Evolutionary conservation across 2,329 filamentous ascomycete species (phyloP), one percentile per base, ranked within the genome.

Genomic region (Volutella citrinella): DNA sequence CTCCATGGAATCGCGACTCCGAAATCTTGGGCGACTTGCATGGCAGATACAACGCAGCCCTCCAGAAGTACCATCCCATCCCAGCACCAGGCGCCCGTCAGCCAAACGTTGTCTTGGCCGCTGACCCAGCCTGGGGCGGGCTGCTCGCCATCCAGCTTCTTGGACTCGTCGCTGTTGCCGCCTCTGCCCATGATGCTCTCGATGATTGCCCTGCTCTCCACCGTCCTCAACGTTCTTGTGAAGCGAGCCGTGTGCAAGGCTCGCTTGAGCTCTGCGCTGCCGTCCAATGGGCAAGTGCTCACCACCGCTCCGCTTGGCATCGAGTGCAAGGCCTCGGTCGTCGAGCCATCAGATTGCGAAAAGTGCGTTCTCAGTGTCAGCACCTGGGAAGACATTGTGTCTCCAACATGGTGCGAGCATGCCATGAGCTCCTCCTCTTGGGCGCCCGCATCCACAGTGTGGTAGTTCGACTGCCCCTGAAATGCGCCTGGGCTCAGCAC

Each of bases 41-140:
- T 74, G 2, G 77, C 75, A 7, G 76, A 80, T 3, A 76, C 64
- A 4, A 80, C 61, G 35, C 77, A 82, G 3, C 78, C 78, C 51
- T 80, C 77, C 5, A 81, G 53, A 12, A 81, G 45, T 2, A 81
- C 75, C 75, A 81, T 76, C 4, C 77, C 77, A 51, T 81, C 77
- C 76, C 76, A 80, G 45, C 76, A 81, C 78, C 76, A 81, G 0
- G 74, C 72, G 6, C 77, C 77, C 1, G 67, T 64, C 10, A 80
- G 48, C 65, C 69, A 80, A 0, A 81, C 68, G 24, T 68, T 65
- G 7, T 66, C 64, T 30, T 75, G 60, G 0, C 76, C 76, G 37
- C 76, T 80, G 7, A 54, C 62, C 74, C 76, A 80, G 5, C 23
- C 17, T 7, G 17, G 15, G 11, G 12, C 5, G 4, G 11, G 17